Evolutionary conservation across 169 alveolate species (phyloP), one percentile per base, ranked within the genome.

Genomic region (Theileria parva): DNA sequence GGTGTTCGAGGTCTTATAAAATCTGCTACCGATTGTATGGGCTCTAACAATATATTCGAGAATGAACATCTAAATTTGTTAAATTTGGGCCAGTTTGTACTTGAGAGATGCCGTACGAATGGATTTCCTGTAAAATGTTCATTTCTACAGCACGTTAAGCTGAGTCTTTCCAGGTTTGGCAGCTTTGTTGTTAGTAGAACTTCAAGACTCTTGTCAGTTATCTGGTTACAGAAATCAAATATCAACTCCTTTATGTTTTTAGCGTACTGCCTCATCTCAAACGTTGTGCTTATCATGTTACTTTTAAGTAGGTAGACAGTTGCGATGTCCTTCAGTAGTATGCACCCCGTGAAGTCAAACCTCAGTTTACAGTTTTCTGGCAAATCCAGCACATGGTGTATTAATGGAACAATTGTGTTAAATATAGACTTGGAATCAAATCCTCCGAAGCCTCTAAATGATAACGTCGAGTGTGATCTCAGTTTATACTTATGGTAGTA

Each of bases 161-260:
- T 89, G 44, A 94, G 87, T 51, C 86, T 88, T 68, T 91, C 93
- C 30, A 94, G 87, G 39, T 86, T 77, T 13, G 97, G 97, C 59
- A 94, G 83, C 34, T 91, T 86, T 2, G 96, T 91, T 44, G 93
- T 89, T 19, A 93, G 94, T 92, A 94, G 75, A 21, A 94, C 93
- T 53, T 91, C 95, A 44, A 94, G 88, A 1, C 94, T 94, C 72
- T 92, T 91, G 70, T 94, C 96, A 5, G 96, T 92, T 53, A 94
- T 65, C 48, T 91, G 92, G 77, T 91, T 88, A 88, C 97, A 92
- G 81, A 83, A 94, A 78, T 94, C 96, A 57, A 94, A 88, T 32
- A 80, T 68, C 48, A 94, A 87, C 72, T 83, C 92, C 77, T 77
- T 90, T 71, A 94, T 75, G 30, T 89, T 91, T 44, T 90, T 92